Evolutionary conservation across 495 filamentous ascomycete species (phyloP), one percentile per base, ranked within the genome.

Genomic region (Xylaria sp.): DNA sequence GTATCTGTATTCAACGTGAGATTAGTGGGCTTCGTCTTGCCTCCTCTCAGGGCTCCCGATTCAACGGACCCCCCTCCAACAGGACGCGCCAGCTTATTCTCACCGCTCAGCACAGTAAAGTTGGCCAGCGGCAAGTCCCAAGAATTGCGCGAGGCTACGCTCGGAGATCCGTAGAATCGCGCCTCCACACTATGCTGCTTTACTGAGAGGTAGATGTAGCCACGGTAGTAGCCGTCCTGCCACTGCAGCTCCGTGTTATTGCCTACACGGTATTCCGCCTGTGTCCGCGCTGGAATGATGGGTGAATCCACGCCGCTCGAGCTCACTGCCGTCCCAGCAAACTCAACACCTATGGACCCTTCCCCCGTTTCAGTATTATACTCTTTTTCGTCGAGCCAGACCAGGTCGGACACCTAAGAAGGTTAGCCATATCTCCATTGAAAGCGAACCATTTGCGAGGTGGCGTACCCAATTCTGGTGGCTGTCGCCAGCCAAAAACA

Each of bases 181-280:
- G 75, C 76, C 41, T 78, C 73, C 5, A 78, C 64, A 12, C 53
- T 74, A 4, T 75, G 59, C 9, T 59, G 71, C 8, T 73, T 72
- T 12, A 75, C 70, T 46, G 73, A 72, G 19, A 78, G 66, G 1
- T 67, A 85, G 73, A 87, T 91, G 66, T 89, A 90, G 1, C 88
- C 90, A 35, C 90, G 82, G 74, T 93, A 93, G 74, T 88, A 92
- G 48, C 87, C 78, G 71, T 92, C 90, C 71, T 88, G 86, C 90
- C 90, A 93, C 77, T 90, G 88, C 68, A 93, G 81, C 74, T 89
- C 87, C 29, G 76, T 73, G 73, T 91, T 92, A 19, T 81, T 80
- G 14, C 68, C 75, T 33, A 88, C 81, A 35, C 88, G 82, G 44
- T 78, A 80, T 29, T 79, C 37, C 12, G 82, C 80, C 68, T 76